These are phyloP conservation scores for Pichia sp. DNA, from an alignment of 1,139 yeast species.

Conservation along the genomic window DNA sequence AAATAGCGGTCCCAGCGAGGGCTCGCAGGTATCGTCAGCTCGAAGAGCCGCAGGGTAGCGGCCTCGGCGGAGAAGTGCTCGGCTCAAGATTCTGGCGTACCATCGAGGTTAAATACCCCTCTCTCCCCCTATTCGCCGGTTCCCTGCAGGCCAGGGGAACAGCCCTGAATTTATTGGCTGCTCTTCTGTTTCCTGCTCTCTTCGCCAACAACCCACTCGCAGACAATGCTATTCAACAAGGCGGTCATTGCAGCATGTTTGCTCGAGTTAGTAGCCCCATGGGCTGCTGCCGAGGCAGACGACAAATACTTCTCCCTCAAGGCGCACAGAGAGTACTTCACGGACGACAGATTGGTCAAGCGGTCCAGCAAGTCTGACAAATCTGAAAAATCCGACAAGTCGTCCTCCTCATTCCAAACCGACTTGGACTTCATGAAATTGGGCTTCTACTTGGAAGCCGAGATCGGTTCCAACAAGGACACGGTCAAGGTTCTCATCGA, in stretches of 20 bases:
- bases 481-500: slow-evolving; percentile 49
- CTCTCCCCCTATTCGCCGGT: too few relatives aligned
- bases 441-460: slow-evolving; percentile 31
- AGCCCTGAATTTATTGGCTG: too few relatives aligned
- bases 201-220: too few relatives aligned
- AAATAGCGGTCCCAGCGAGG: too few relatives aligned
- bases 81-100: too few relatives aligned
- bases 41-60: too few relatives aligned
- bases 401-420: not conserved
- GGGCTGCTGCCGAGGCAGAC: not conserved
- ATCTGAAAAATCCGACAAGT: too few relatives aligned
- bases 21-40: too few relatives aligned
- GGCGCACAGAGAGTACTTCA: not conserved
- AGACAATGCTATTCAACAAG: not conserved
- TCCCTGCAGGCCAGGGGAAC: too few relatives aligned
- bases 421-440: slow-evolving; percentile 20
- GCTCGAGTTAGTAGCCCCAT: not conserved
- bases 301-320: not conserved
- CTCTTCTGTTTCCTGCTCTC: too few relatives aligned
- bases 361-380: not conserved
- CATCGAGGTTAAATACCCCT: too few relatives aligned
- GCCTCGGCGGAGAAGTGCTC: too few relatives aligned
- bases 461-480: slow-evolving; percentile 51
- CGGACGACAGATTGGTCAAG: not conserved
- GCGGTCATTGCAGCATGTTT: not conserved